Base-by-base conservation (phyloP, 2,329 filamentous ascomycete genomes). In the Elsinoe necatrix region DNA sequence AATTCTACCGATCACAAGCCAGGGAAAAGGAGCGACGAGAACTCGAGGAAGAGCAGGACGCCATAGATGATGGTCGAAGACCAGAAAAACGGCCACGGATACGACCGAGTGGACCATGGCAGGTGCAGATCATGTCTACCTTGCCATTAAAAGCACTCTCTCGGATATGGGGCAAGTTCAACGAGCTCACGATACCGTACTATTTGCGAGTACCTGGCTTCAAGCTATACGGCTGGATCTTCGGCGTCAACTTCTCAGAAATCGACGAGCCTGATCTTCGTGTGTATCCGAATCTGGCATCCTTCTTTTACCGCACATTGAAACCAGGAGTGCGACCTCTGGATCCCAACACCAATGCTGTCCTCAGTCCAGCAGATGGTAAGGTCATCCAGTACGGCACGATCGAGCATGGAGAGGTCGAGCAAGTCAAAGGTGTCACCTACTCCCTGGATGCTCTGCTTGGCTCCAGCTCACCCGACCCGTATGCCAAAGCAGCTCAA, bases 341-440 rank as follows among this genome's bases (percentile, higher is more conserved):
- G 12, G 89, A 97, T 66, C 82, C 88, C 1, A 83, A 92, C 63
- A 80, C 82, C 1, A 85, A 87, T 66, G 87, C 89, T 8, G 74
- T 98, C 4, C 75, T 97, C 6, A 93, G 89, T 0, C 95, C 93
- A 0, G 83, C 93, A 4, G 93, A 98, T 69, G 93, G 93, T 47
- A 86, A 87, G 61, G 80, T 98, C 45, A 80, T 98, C 23, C 92
- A 97, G 65, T 96, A 90, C 64, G 93, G 93, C 9, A 84, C 84
- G 64, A 96, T 98, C 57, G 86, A 95, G 66, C 84, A 91, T 65
- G 91, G 92, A 48, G 89, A 96, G 67, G 95, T 98, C 42, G 93
- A 98, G 71, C 93, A 98, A 73, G 92, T 98, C 61, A 98, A 98
- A 73, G 93, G 93, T 59, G 93, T 98, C 79, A 98, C 93, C 0